Evolutionary conservation across 345 rosid genomes (phyloP).

Genomic region (Reutealis trisperma): DNA sequence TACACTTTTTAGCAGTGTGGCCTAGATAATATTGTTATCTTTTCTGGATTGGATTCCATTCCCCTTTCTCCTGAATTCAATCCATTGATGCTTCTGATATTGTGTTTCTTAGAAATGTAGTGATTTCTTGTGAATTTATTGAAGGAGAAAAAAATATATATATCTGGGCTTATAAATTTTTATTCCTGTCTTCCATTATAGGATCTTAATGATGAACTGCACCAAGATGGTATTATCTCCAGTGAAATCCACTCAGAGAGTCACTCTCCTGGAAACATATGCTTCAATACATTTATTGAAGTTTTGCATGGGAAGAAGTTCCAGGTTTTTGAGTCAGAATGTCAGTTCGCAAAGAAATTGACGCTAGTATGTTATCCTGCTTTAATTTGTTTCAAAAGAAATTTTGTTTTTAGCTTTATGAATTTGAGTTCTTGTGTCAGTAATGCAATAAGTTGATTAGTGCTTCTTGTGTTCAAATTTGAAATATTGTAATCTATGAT

Average conservation of each 20-base stretch:
- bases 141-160: too few species aligned
- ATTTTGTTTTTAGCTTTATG: not conserved
- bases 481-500: not conserved
- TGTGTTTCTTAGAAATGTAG: not conserved
- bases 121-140: not conserved
- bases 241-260: slow-evolving; percentile 34
- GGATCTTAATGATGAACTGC: slow-evolving; percentile 56
- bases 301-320: slow-evolving; percentile 56
- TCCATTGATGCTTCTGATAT: not conserved
- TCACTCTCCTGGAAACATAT: slow-evolving; percentile 32
- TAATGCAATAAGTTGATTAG: not conserved
- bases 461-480: not conserved
- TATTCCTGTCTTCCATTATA: slow-evolving; percentile 32
- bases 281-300: slow-evolving; percentile 40
- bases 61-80: not conserved
- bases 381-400: not conserved
- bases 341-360: slow-evolving; percentile 56
- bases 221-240: slow-evolving; percentile 31
- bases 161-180: not conserved
- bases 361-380: slow-evolving; percentile 44
- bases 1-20: not conserved
- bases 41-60: not conserved
- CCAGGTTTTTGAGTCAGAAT: slow-evolving; percentile 61
- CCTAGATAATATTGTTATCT: not conserved
- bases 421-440: not conserved